Conservation (phyloP, 495 filamentous ascomycete genomes). For the Xylaria venustula region DNA sequence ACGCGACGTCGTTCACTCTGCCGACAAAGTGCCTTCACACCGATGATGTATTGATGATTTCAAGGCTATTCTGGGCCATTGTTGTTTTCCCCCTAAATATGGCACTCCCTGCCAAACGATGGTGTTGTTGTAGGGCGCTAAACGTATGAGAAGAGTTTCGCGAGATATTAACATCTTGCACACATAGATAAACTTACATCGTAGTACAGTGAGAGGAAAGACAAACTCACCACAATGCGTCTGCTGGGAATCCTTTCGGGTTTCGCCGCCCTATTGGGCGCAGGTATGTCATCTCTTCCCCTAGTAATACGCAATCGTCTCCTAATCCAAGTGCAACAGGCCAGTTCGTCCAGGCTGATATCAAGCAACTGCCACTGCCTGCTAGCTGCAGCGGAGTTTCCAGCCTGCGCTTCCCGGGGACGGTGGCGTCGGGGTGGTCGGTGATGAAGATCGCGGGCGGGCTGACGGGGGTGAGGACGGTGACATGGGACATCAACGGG, state of each 20-base stretch:
- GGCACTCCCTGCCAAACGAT: neutral
- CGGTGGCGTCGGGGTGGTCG: slow-evolving; percentile 55
- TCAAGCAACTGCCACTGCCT: slow-evolving; percentile 24
- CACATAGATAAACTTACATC: neutral
- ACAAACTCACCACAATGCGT: slow-evolving; percentile 21
- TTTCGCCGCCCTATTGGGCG: slow-evolving; percentile 24
- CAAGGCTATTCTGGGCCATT: neutral
- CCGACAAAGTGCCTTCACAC: slow-evolving; percentile 14
- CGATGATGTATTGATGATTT: neutral
- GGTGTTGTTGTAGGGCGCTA: neutral
- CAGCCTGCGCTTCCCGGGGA: slow-evolving; percentile 31
- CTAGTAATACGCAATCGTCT: neutral
- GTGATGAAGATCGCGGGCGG: slow-evolving; percentile 55
- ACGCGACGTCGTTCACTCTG: neutral
- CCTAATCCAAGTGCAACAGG: neutral
- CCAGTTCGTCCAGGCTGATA: neutral
- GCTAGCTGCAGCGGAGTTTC: slow-evolving; percentile 34
- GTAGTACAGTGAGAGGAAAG: neutral
- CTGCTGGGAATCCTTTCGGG: slow-evolving; percentile 16
- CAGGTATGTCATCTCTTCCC: slow-evolving; percentile 18
- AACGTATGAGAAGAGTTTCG: neutral
- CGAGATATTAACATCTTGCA: neutral
- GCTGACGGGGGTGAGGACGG: slow-evolving; percentile 53
- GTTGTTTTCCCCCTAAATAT: slow-evolving; percentile 2
- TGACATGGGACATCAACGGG: slow-evolving; percentile 61